These are phyloP conservation scores for Aspergillus persii DNA, from an alignment of 2,329 filamentous ascomycete genomes.

Conservation along the genomic window DNA sequence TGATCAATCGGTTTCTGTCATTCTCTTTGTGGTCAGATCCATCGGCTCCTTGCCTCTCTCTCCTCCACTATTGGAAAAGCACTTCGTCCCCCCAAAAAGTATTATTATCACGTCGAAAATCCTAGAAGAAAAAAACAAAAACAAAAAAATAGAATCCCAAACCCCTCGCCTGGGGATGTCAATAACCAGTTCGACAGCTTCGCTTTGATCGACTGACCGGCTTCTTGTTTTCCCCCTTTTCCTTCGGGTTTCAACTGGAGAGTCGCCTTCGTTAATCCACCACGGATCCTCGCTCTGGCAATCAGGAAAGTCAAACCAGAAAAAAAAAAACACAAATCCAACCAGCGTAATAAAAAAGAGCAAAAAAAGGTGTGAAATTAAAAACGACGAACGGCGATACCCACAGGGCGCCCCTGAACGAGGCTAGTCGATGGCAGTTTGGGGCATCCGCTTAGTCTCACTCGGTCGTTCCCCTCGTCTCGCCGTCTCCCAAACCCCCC, in stretches of 20 bases:
- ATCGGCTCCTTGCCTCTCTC: conserved; percentile 5
- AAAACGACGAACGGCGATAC: neutral
- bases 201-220: conserved; percentile 8
- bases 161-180: neutral
- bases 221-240: conserved; percentile 4
- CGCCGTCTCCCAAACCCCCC: conserved; percentile 13
- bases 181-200: conserved; percentile 13
- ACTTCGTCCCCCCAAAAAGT: neutral
- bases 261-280: neutral
- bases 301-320: neutral
- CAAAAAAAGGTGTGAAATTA: neutral
- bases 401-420: neutral
- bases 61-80: neutral
- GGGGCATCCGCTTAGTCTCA: conserved; percentile 20
- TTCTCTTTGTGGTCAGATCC: conserved; percentile 22
- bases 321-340: too few species aligned
- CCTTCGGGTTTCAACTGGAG: neutral
- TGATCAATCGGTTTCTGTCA: neutral
- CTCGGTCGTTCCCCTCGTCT: conserved; percentile 18
- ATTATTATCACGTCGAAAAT: neutral
- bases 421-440: conserved; percentile 14
- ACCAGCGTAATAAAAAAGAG: neutral
- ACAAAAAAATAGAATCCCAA: conserved; percentile 2
- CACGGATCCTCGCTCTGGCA: neutral
- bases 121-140: neutral